phyloP scores from a whole-genome alignment of 1,284 basidiomycete species.

The Pisolithus thermaeus region DNA sequence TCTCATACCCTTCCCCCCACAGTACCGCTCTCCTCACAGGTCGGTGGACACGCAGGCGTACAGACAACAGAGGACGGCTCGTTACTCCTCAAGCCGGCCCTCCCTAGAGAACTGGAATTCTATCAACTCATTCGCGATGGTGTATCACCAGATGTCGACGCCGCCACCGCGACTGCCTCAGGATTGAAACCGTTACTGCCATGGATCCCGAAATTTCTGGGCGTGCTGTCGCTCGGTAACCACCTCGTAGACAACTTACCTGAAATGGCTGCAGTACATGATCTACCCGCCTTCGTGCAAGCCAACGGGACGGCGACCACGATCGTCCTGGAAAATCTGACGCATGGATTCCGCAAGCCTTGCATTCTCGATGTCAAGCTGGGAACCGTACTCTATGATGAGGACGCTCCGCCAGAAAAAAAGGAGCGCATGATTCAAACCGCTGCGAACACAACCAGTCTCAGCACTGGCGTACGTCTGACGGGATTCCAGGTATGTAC shows the following conservation, averaged over 20 bases:
- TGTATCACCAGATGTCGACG: slow-evolving; percentile 10
- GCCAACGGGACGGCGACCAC: too few species aligned
- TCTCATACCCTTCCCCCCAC: too few species aligned
- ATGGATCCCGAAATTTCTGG: slow-evolving; percentile 32
- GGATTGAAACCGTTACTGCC: not conserved
- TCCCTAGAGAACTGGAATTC: slow-evolving; percentile 78
- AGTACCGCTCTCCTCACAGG: slow-evolving; percentile 46
- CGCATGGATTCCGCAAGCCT: slow-evolving; percentile 59
- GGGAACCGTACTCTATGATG: slow-evolving; percentile 59
- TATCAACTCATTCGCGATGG: slow-evolving; percentile 63
- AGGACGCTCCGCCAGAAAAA: slow-evolving; percentile 51
- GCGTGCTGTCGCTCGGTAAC: too few species aligned
- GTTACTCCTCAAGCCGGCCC: slow-evolving; percentile 73
- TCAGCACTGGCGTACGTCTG: slow-evolving; percentile 72
- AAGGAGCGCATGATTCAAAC: slow-evolving; percentile 69
- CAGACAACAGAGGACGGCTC: slow-evolving; percentile 69
- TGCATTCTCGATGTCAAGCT: slow-evolving; percentile 86
- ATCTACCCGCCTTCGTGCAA: too few species aligned
- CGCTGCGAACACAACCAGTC: slow-evolving; percentile 68
- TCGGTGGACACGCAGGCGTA: slow-evolving; percentile 87
- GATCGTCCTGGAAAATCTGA: too few species aligned
- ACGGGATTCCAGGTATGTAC: slow-evolving; percentile 83
- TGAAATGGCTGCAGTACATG: slow-evolving; percentile 13
- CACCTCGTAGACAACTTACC: too few species aligned
- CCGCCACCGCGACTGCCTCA: slow-evolving; percentile 2